phyloP scores from a whole-genome alignment of 306 rosid genomes.

The Vigna angularis region DNA sequence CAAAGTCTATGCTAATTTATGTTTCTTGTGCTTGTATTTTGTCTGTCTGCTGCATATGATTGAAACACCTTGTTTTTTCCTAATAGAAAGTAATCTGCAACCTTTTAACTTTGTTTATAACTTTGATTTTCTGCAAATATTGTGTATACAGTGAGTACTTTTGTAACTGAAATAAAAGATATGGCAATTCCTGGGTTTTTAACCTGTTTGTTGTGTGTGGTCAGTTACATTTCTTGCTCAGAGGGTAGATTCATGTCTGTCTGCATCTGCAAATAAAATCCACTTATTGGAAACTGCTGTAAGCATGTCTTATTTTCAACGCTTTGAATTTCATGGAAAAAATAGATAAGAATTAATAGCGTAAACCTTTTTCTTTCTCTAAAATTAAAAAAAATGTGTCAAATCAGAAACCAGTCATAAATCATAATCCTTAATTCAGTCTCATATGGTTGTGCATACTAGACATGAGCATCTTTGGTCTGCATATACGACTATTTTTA shows the following conservation, averaged over 20 bases:
- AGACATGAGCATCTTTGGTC: slow-evolving; percentile 26
- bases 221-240: background rate
- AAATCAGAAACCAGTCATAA: slow-evolving; percentile 10
- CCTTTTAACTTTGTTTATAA: slow-evolving; percentile 11
- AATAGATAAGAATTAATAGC: slow-evolving; percentile 13
- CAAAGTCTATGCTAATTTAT: slow-evolving; percentile 13
- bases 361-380: background rate
- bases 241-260: background rate
- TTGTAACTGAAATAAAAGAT: slow-evolving; percentile 27
- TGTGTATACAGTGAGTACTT: background rate
- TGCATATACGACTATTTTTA: background rate
- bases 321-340: slow-evolving; percentile 13
- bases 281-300: background rate
- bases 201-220: background rate
- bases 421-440: slow-evolving; percentile 19
- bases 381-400: background rate
- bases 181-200: background rate
- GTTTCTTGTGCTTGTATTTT: background rate
- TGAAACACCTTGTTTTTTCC: slow-evolving; percentile 33
- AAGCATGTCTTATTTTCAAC: slow-evolving; percentile 31
- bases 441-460: slow-evolving; percentile 22
- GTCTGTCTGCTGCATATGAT: background rate
- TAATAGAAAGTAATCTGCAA: slow-evolving; percentile 14
- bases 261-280: background rate
- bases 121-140: slow-evolving; percentile 23